Evolutionary conservation across 2,329 filamentous ascomycete genomes (phyloP).

Genomic region (Fusarium burgessii): DNA sequence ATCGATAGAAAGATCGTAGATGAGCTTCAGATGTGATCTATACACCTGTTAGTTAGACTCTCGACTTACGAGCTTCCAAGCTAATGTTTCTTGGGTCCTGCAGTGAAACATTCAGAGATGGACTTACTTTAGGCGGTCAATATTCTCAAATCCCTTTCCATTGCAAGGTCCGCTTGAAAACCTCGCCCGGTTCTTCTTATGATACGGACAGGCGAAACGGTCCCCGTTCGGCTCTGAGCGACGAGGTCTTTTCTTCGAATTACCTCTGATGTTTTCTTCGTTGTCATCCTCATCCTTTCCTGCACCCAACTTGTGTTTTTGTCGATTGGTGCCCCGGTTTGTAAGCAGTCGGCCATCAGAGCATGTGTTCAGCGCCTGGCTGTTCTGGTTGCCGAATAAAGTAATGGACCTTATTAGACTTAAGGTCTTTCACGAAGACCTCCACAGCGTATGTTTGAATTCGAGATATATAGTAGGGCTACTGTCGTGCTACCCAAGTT

Average conservation of each 20-base stretch:
- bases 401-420: no score
- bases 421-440: no score
- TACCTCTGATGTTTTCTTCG: neutral
- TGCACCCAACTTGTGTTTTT: neutral
- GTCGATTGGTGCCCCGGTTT: neutral
- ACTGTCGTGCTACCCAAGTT: no score
- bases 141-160: neutral
- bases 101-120: neutral
- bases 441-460: no score
- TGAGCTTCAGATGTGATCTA: neutral
- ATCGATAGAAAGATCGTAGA: neutral
- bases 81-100: neutral
- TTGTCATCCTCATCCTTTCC: neutral
- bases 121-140: neutral
- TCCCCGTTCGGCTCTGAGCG: neutral
- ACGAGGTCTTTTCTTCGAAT: neutral
- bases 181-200: neutral
- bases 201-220: neutral
- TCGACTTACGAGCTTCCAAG: neutral
- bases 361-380: no score
- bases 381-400: neutral
- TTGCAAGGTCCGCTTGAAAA: neutral
- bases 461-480: no score
- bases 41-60: neutral
- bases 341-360: no score